Evolutionary conservation across 2,329 filamentous ascomycete species (phyloP), one percentile per base, ranked within the genome.

Genomic region (Rutstroemia sp.): DNA sequence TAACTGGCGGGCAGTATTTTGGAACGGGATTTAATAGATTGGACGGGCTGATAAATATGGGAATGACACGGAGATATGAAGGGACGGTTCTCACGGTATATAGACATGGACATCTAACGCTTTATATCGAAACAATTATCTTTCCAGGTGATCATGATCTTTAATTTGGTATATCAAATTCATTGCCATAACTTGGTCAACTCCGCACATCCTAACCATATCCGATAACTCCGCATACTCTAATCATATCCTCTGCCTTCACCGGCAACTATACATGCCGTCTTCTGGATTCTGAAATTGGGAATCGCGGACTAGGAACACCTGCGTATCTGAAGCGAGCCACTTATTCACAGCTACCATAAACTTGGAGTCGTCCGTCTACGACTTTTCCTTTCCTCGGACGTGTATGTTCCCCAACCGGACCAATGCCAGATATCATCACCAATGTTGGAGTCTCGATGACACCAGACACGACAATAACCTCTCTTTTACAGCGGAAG

Each of bases 241-340:
- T 6, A 27, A 27, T 41, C 38, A 16, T 19, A 19, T 19, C 19
- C n/a, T n/a, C n/a, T 23, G 21, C 21, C 21, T 23, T 23, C 21
- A 23, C 21, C 81, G 4, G 72, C 81, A 55, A 83, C 64, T 76
- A 79, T 81, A 61, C 84, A 85, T 1, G 84, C 80, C 2, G 77
- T 74, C 56, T 81, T 82, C 65, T 84, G 80, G 48, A 82, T 82
- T 1, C 80, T 75, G 71, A 80, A 73, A 74, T 80, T 57, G 65
- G 79, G 67, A 75, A 80, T 66, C 8, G 82, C 72, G 0, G 80
- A 23, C 3, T 23, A 23, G 80, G 12, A 83, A 77, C 21, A 81
- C 68, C 0, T 76, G 80, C 0, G 80, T 79, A 64, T 84, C 80
- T 25, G 77, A 74, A 12, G 83, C 73, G 6, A 79, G 73, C 2